These are phyloP conservation scores for Daldinia eschscholtzii DNA, from an alignment of 2,329 filamentous ascomycete genomes.

Conservation along the genomic window DNA sequence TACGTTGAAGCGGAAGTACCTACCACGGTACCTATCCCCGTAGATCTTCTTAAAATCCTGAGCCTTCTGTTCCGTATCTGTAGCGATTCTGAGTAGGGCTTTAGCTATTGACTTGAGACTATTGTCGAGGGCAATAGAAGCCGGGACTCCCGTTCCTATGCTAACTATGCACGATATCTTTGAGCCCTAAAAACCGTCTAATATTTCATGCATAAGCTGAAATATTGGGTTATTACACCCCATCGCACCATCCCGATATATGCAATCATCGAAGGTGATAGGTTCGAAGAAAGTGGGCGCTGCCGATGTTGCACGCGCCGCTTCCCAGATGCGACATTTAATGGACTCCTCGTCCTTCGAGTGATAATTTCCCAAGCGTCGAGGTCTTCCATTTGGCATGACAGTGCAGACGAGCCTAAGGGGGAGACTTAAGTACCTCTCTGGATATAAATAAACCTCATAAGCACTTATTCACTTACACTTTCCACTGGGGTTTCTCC, in stretches of 20 bases:
- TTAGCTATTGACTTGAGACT: background rate
- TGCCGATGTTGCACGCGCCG: too few relatives aligned
- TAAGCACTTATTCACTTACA: too few relatives aligned
- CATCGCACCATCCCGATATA: slow-evolving; percentile 13
- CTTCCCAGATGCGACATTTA: too few relatives aligned
- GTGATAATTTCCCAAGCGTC: too few relatives aligned
- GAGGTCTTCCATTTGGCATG: too few relatives aligned
- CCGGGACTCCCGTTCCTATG: slow-evolving; percentile 1
- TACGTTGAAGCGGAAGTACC: background rate
- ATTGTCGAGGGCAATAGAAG: background rate
- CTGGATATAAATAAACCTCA: too few relatives aligned
- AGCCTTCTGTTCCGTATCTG: background rate
- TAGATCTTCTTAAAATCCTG: background rate
- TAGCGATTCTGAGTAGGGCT: background rate
- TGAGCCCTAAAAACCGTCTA: background rate
- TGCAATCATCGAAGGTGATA: too few relatives aligned
- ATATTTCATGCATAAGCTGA: background rate
- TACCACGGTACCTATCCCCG: background rate
- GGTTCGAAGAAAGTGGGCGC: too few relatives aligned
- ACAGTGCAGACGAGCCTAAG: too few relatives aligned
- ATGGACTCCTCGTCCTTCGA: too few relatives aligned
- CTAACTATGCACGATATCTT: background rate
- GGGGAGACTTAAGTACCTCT: too few relatives aligned
- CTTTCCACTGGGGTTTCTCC: too few relatives aligned
- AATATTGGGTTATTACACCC: slow-evolving; percentile 12